These are phyloP conservation scores for Huiozyma sinensis DNA, from an alignment of 805 yeast genomes.

Conservation along the genomic window DNA sequence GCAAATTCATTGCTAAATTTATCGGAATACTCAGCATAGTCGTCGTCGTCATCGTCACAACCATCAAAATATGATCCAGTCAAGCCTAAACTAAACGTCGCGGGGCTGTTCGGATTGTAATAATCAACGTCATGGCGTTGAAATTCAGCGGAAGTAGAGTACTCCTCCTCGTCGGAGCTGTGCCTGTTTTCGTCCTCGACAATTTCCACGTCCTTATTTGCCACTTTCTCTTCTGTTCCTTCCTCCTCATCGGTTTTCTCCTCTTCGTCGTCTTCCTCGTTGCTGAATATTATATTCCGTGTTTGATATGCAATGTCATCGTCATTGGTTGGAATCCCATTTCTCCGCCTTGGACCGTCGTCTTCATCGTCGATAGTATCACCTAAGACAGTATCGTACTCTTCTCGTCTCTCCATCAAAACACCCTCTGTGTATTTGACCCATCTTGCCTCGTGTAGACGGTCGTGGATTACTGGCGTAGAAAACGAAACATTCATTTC, in stretches of 20 bases:
- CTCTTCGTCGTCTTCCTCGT: constrained; percentile 10
- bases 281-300: constrained; percentile 17
- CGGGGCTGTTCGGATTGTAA: not conserved
- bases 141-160: not conserved
- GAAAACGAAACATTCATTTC: constrained; percentile 24
- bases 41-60: constrained; percentile 40
- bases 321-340: no score
- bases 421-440: constrained; percentile 71
- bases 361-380: constrained; percentile 38
- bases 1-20: constrained; percentile 3
- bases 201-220: not conserved
- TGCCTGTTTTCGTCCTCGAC: not conserved
- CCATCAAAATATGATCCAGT: constrained; percentile 3
- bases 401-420: constrained; percentile 80
- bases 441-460: constrained; percentile 41
- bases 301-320: no score
- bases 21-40: constrained; percentile 34
- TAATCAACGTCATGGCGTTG: no score
- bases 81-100: not conserved
- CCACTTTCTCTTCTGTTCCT: constrained; percentile 4
- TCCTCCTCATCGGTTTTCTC: constrained; percentile 5
- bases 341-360: constrained; percentile 7
- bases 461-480: constrained; percentile 16
- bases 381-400: constrained; percentile 88
- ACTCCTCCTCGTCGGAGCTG: not conserved